Percentiles rank a stretch among this genome's conserved stretches.
Evolutionary conservation across 345 rosid genomes (phyloP).

Genomic region (Citrus unshiu): DNA sequence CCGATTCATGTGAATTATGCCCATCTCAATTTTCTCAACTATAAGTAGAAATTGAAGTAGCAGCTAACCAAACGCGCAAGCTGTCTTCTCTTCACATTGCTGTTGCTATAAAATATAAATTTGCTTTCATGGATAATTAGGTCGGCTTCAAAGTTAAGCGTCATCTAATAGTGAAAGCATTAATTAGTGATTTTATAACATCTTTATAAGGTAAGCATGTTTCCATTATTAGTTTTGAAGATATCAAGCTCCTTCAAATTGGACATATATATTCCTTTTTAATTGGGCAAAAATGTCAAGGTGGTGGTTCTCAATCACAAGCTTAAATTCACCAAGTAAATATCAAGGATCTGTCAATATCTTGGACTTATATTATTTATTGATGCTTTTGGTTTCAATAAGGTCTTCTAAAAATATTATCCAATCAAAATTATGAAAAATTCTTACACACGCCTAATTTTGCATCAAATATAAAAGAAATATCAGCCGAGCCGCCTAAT

Average conservation of each 20-base stretch:
- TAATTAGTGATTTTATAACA: not conserved
- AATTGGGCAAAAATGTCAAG: not conserved
- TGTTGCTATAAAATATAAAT: not conserved
- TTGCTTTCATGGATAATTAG: not conserved
- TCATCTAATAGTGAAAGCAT: not conserved
- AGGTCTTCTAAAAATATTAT: no score
- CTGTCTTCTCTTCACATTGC: conserved; percentile 10
- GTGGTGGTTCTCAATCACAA: not conserved
- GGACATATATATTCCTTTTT: not conserved
- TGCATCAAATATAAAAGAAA: not conserved
- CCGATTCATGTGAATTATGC: conserved; percentile 9
- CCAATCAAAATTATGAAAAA: not conserved
- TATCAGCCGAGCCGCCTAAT: not conserved
- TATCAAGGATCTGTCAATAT: not conserved
- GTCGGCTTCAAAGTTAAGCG: conserved; percentile 14
- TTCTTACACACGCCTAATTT: not conserved
- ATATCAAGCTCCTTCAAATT: not conserved
- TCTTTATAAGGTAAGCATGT: not conserved
- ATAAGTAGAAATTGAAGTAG: not conserved
- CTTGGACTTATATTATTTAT: not conserved
- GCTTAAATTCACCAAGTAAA: not conserved
- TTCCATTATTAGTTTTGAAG: not conserved
- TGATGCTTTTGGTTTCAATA: not conserved
- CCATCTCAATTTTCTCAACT: conserved; percentile 3
- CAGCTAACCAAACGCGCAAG: conserved; percentile 8